These are phyloP conservation scores for Cyberlindnera euphorbiiphila DNA, from an alignment of 805 yeast genomes.

Conservation along the genomic window DNA sequence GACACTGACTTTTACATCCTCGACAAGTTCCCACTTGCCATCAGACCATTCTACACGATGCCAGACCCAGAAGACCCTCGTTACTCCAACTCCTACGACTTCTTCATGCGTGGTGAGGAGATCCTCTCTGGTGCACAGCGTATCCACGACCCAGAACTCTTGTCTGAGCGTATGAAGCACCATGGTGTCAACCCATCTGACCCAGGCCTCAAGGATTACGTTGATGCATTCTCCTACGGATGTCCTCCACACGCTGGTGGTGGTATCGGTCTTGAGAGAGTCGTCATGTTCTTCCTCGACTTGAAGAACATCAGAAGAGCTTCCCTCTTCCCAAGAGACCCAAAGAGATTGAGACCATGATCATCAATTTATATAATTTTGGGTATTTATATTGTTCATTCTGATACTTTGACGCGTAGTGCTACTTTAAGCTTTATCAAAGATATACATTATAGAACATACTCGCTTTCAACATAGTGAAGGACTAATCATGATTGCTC, in stretches of 20 bases:
- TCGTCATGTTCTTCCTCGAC: constrained; percentile 95
- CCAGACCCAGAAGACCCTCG: constrained; percentile 90
- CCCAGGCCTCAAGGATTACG: constrained; percentile 86
- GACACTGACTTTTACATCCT: constrained; percentile 96
- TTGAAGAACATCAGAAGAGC: constrained; percentile 97
- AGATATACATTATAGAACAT: no score
- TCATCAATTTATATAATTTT: not conserved
- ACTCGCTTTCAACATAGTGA: no score
- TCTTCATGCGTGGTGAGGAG: constrained; percentile 99
- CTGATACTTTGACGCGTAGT: no score
- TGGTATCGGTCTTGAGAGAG: constrained; percentile 99
- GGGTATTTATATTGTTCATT: no score
- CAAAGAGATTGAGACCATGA: constrained; percentile 85
- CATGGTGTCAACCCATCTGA: constrained; percentile 79
- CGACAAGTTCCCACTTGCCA: constrained; percentile 96
- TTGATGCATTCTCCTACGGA: constrained; percentile 89
- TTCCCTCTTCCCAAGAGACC: constrained; percentile 99
- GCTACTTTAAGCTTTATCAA: not conserved
- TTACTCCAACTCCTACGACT: constrained; percentile 96
- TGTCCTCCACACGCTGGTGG: constrained; percentile 99
- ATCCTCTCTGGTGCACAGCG: constrained; percentile 99
- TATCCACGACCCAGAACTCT: constrained; percentile 86
- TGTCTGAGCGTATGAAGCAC: constrained; percentile 73
- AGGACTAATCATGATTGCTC: constrained; percentile 2
- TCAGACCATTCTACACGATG: constrained; percentile 99